These are phyloP conservation scores for Tremella fuciformis DNA, from an alignment of 768 basidiomycete species.

Conservation along the genomic window DNA sequence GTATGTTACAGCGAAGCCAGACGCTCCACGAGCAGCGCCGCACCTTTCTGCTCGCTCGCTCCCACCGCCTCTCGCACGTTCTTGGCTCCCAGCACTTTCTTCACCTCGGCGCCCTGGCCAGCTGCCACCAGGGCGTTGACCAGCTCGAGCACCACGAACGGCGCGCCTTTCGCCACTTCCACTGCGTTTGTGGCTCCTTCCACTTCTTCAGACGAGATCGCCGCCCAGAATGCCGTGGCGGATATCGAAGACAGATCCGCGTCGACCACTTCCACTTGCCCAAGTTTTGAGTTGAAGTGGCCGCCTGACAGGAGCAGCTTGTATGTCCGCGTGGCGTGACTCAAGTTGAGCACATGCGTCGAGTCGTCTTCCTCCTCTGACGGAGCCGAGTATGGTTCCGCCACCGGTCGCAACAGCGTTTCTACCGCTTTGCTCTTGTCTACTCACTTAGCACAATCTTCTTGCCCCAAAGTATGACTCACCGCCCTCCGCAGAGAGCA, in stretches of 20 bases:
- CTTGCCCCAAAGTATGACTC: constrained; percentile 37
- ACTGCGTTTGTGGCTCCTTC: constrained; percentile 43
- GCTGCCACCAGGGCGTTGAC: constrained; percentile 35
- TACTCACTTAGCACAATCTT: constrained; percentile 42
- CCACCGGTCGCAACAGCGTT: constrained; percentile 62
- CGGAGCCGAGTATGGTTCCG: constrained; percentile 56
- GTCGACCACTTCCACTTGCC: constrained; percentile 56
- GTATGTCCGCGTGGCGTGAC: constrained; percentile 78
- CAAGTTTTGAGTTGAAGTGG: constrained; percentile 69
- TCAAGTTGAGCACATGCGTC: constrained; percentile 71
- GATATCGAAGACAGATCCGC: constrained; percentile 27
- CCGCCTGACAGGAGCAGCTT: constrained; percentile 88
- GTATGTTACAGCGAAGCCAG: constrained; percentile 50
- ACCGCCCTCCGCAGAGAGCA: constrained; percentile 86
- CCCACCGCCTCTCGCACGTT: constrained; percentile 55
- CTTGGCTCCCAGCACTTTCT: constrained; percentile 23
- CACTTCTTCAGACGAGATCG: constrained; percentile 35
- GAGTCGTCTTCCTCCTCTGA: constrained; percentile 51
- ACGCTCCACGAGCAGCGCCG: constrained; percentile 66
- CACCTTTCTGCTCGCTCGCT: constrained; percentile 65
- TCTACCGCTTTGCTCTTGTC: constrained; percentile 68
- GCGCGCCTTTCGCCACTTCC: constrained; percentile 40
- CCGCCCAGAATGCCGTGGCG: constrained; percentile 37
- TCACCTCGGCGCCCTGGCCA: constrained; percentile 51
- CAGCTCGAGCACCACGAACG: constrained; percentile 46